Conservation (phyloP, 2,329 filamentous ascomycete species). For the Pseudohalonectria lignicola region DNA sequence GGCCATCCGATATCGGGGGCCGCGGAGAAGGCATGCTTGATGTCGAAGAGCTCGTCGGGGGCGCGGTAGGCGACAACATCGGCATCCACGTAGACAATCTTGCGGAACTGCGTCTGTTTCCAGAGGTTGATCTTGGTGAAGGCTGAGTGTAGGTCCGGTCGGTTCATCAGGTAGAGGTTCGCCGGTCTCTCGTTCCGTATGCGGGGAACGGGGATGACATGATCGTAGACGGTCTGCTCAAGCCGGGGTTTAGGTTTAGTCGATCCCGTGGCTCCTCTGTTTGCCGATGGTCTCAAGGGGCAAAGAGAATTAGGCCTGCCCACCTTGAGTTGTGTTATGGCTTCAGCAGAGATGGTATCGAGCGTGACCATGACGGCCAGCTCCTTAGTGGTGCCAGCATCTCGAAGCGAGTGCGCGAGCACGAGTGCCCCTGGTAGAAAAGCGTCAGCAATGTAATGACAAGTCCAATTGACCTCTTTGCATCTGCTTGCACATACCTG, state of each 20-base stretch:
- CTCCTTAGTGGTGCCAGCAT: conserved; percentile 79
- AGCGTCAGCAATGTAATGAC: conserved; percentile 5
- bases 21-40: conserved; percentile 50
- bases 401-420: conserved; percentile 85
- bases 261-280: too few relatives aligned
- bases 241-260: too few relatives aligned
- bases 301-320: too few relatives aligned
- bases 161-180: conserved; percentile 87
- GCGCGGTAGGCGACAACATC: conserved; percentile 86
- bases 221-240: conserved; percentile 79
- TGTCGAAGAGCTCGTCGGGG: conserved; percentile 81
- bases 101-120: conserved; percentile 81
- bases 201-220: conserved; percentile 73
- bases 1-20: conserved; percentile 97
- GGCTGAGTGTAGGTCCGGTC: conserved; percentile 77
- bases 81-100: conserved; percentile 89
- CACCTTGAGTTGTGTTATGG: conserved; percentile 70
- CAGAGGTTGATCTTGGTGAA: conserved; percentile 97
- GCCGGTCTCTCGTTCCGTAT: conserved; percentile 66
- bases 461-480: conserved; percentile 1
- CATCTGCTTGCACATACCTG: conserved; percentile 49
- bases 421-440: conserved; percentile 66
- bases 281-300: too few relatives aligned
- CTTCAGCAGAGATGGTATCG: conserved; percentile 65
- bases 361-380: conserved; percentile 75